Evolutionary conservation across 2,329 filamentous ascomycete species (phyloP).

Genomic region (Mariannaea sp.): DNA sequence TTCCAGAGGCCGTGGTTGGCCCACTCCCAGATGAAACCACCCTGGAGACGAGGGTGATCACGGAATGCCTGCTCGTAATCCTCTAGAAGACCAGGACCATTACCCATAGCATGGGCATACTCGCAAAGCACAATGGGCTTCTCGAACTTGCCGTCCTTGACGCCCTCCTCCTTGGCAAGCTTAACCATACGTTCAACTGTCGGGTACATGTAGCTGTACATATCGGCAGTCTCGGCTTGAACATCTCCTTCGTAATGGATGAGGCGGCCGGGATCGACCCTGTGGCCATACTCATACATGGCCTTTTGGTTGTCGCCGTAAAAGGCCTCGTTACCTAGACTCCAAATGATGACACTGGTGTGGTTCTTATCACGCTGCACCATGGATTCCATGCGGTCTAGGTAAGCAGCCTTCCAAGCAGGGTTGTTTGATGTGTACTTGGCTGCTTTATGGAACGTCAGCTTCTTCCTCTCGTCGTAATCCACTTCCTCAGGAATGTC

Average conservation of each 20-base stretch:
- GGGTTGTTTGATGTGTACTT: constrained; percentile 66
- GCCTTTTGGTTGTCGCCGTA: constrained; percentile 70
- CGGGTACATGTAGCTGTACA: constrained; percentile 72
- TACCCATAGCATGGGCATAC: constrained; percentile 72
- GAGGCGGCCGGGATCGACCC: constrained; percentile 60
- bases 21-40: constrained; percentile 72
- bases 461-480: constrained; percentile 63
- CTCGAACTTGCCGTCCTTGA: constrained; percentile 50
- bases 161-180: constrained; percentile 50
- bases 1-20: constrained; percentile 63
- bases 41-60: constrained; percentile 64
- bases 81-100: constrained; percentile 70
- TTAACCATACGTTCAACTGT: constrained; percentile 55
- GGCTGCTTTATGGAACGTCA: constrained; percentile 59
- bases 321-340: constrained; percentile 74
- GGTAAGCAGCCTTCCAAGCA: constrained; percentile 65
- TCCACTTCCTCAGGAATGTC: constrained; percentile 61
- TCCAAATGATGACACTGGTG: constrained; percentile 73
- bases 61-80: constrained; percentile 71
- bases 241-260: constrained; percentile 71
- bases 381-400: constrained; percentile 68
- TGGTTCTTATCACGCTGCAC: constrained; percentile 74
- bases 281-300: constrained; percentile 68
- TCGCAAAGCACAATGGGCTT: constrained; percentile 66
- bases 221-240: constrained; percentile 63